Percentiles rank a stretch among this genome's conserved stretches.
Evolutionary conservation across 1,284 basidiomycete species (phyloP).

Genomic region (Ustilago bromivora): DNA sequence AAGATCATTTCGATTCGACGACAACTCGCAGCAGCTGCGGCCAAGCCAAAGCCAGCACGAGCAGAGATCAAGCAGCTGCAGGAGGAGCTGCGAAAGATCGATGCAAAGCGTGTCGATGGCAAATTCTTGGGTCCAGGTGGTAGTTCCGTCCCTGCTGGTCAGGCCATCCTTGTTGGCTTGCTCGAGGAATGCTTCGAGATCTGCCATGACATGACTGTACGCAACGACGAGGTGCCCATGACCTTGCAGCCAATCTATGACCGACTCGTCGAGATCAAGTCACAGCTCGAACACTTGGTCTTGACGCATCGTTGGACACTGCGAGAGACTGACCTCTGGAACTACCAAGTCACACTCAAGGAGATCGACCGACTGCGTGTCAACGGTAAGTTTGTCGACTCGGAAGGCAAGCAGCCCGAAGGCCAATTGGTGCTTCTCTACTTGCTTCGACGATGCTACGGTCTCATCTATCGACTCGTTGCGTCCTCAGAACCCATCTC

Average conservation of each 20-base stretch:
- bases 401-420: conserved; percentile 87
- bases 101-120: conserved; percentile 86
- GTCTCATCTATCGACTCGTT: conserved; percentile 91
- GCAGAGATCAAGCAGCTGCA: conserved; percentile 88
- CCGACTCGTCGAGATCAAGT: conserved; percentile 84
- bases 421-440: conserved; percentile 94
- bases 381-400: conserved; percentile 95
- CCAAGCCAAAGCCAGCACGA: conserved; percentile 85
- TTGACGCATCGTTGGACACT: conserved; percentile 97
- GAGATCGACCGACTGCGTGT: conserved; percentile 97
- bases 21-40: conserved; percentile 87
- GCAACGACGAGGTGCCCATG: conserved; percentile 87
- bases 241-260: conserved; percentile 95
- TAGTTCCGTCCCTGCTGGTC: conserved; percentile 84
- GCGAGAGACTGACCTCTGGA: conserved; percentile 84
- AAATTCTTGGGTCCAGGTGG: conserved; percentile 95
- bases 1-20: conserved; percentile 87
- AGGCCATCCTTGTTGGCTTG: conserved; percentile 78
- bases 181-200: conserved; percentile 98
- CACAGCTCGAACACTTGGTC: conserved; percentile 87
- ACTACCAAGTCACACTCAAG: conserved; percentile 89
- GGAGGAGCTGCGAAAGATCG: conserved; percentile 94
- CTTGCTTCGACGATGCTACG: conserved; percentile 92
- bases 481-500: conserved; percentile 99
- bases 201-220: conserved; percentile 92